Conservation (phyloP, 2,329 filamentous ascomycete genomes). For the Microdochium nivale region DNA sequence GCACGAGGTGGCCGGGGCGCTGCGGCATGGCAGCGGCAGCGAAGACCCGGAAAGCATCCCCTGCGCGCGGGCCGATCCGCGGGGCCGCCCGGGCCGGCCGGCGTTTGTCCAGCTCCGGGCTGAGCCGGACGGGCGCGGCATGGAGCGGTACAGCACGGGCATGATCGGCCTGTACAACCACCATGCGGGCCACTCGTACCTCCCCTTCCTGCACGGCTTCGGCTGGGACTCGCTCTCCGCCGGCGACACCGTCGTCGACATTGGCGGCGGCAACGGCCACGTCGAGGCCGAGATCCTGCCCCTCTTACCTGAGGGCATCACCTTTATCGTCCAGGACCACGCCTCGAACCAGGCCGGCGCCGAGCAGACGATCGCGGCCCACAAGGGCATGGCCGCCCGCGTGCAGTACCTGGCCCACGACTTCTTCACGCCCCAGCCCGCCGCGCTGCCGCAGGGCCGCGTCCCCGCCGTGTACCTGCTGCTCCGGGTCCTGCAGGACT, state of each 20-base stretch:
- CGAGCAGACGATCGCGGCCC: no score
- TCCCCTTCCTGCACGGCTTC: constrained; percentile 3
- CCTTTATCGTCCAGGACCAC: constrained; percentile 4
- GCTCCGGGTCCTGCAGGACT: constrained; percentile 29
- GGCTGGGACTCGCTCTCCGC: constrained; percentile 1
- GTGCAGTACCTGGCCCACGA: constrained; percentile 21
- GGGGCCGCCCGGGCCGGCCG: not conserved
- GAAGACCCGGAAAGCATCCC: constrained; percentile 4
- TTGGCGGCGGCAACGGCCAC: no score
- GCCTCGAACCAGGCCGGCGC: constrained; percentile 2
- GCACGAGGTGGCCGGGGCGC: constrained; percentile 4
- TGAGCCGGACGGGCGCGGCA: constrained; percentile 1
- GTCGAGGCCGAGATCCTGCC: no score
- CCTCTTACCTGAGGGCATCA: no score
- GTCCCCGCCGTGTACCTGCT: constrained; percentile 23
- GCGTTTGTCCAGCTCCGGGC: not conserved
- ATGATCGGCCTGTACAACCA: constrained; percentile 3
- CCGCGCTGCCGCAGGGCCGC: constrained; percentile 7
- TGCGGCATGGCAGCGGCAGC: constrained; percentile 1
- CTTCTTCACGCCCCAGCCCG: constrained; percentile 25
- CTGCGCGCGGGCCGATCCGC: not conserved
- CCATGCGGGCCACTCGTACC: constrained; percentile 2
- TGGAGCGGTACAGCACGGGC: constrained; percentile 6
- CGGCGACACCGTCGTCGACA: no score
- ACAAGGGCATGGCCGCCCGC: constrained; percentile 6